phyloP scores from a whole-genome alignment of 257 asterid species.

The Nyctanthes arbortristis region DNA sequence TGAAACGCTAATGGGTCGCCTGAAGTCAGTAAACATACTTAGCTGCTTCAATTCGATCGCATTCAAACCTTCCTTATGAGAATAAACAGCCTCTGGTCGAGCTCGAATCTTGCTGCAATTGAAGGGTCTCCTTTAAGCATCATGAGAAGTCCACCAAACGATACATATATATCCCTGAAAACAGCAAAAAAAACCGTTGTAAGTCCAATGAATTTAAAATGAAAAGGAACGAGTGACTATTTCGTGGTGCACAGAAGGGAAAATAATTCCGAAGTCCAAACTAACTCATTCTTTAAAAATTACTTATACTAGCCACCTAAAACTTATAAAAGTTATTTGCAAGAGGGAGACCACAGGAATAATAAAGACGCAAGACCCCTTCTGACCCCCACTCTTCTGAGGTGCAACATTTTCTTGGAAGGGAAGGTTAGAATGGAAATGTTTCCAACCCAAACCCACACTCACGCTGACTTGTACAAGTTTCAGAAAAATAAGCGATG shows the following conservation, averaged over 20 bases:
- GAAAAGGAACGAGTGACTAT: too few relatives aligned
- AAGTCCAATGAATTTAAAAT: background rate
- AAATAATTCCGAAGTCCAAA: too few relatives aligned
- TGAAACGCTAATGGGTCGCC: too few relatives aligned
- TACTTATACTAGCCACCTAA: too few relatives aligned
- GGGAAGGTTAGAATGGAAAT: background rate
- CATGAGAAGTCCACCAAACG: constrained; percentile 82
- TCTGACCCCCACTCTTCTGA: background rate
- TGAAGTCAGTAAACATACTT: too few relatives aligned
- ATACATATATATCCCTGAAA: constrained; percentile 63
- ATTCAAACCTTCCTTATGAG: constrained; percentile 75
- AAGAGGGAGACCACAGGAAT: too few relatives aligned
- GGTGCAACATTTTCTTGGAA: background rate
- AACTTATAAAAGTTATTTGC: too few relatives aligned
- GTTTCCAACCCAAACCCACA: background rate
- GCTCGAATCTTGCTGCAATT: constrained; percentile 71
- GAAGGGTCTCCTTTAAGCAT: constrained; percentile 61
- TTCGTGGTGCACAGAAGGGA: too few relatives aligned
- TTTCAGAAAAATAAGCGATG: background rate
- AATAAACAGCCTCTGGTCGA: constrained; percentile 77
- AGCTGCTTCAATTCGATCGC: too few relatives aligned
- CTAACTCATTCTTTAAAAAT: too few relatives aligned
- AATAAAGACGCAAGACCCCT: background rate
- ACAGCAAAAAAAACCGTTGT: constrained; percentile 7
- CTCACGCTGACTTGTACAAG: background rate